phyloP scores from a whole-genome alignment of 2,329 filamentous ascomycete genomes.

The Penicillium sp. region DNA sequence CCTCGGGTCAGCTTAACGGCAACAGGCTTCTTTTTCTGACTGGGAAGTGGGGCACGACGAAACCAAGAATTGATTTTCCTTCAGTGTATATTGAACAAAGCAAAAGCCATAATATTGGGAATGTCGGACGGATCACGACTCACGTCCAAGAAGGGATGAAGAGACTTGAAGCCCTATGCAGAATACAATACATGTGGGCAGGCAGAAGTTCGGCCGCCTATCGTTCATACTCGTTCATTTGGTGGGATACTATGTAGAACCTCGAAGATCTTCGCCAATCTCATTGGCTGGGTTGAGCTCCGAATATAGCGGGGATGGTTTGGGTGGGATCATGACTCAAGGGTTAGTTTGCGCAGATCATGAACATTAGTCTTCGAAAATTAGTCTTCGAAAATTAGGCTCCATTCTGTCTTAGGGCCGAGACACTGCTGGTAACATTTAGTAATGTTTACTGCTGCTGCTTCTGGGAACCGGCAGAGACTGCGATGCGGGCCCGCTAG shows the following conservation, averaged over 20 bases:
- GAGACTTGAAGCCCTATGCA: no score
- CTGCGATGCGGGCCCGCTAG: neutral
- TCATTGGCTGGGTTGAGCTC: neutral
- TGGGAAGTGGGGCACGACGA: conserved; percentile 1
- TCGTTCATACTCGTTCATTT: no score
- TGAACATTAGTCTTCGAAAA: neutral
- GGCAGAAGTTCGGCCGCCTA: no score
- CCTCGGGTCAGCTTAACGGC: neutral
- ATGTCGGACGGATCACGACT: no score
- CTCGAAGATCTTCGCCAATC: neutral
- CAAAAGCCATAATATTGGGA: neutral
- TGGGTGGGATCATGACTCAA: conserved; percentile 1
- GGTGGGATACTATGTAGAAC: neutral
- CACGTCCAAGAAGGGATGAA: no score
- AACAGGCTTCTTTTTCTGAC: neutral
- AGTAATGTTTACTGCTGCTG: no score
- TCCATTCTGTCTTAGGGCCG: no score
- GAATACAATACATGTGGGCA: neutral
- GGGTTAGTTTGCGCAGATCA: neutral
- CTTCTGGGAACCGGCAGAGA: neutral
- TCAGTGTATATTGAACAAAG: neutral
- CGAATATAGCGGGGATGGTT: neutral
- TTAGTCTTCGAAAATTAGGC: no score
- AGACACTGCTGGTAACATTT: no score
- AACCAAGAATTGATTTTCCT: no score